Evolutionary conservation across 1,284 basidiomycete species (phyloP).

Genomic region (Takashimella koratensis): DNA sequence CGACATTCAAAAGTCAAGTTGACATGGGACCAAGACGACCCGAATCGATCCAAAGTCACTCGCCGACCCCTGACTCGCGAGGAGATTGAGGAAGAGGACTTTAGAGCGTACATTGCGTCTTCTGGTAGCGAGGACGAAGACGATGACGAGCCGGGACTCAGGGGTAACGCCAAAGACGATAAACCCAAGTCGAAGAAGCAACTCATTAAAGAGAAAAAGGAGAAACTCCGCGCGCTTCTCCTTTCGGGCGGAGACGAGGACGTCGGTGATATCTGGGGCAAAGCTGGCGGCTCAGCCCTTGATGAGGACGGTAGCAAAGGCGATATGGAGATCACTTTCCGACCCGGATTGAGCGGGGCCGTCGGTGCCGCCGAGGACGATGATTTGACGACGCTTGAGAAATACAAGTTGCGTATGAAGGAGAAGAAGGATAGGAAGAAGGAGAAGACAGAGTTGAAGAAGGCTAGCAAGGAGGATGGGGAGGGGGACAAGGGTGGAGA

Average conservation of each 20-base stretch:
- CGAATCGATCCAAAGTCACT: slow-evolving; percentile 76
- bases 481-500: slow-evolving; percentile 28
- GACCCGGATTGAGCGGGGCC: slow-evolving; percentile 63
- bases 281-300: slow-evolving; percentile 40
- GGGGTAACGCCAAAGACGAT: slow-evolving; percentile 4
- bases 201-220: slow-evolving; percentile 52
- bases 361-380: slow-evolving; percentile 50
- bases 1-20: slow-evolving; percentile 96
- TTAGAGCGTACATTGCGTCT: slow-evolving; percentile 75
- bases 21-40: slow-evolving; percentile 98
- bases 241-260: slow-evolving; percentile 61
- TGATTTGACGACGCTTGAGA: slow-evolving; percentile 74
- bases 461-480: slow-evolving; percentile 33
- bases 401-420: slow-evolving; percentile 77
- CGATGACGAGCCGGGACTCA: slow-evolving; percentile 36
- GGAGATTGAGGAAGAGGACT: slow-evolving; percentile 86
- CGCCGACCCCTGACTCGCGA: slow-evolving; percentile 71
- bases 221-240: slow-evolving; percentile 65
- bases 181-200: slow-evolving; percentile 50
- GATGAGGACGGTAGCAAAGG: slow-evolving; percentile 53
- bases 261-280: slow-evolving; percentile 66
- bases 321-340: slow-evolving; percentile 92
- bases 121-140: slow-evolving; percentile 58
- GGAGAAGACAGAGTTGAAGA: slow-evolving; percentile 52
- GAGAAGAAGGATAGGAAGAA: slow-evolving; percentile 73